A percentile compares a stretch with the other conserved stretches of the same genome.
Evolutionary conservation across 164 flowering plant species (phyloP).

Genomic region (Euptelea pleiosperma): DNA sequence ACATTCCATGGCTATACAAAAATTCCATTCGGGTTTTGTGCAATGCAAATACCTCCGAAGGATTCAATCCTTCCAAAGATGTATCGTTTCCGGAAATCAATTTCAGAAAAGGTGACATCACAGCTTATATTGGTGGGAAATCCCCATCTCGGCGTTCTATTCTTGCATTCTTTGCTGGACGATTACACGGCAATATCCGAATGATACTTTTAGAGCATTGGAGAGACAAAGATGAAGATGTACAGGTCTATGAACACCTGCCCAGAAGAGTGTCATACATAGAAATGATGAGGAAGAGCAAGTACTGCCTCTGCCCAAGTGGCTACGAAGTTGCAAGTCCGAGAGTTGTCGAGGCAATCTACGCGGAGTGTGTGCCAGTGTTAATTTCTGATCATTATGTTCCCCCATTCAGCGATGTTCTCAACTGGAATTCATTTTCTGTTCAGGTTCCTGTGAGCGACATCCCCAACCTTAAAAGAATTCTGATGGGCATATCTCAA

Average conservation of each 20-base stretch:
- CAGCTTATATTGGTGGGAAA: neutral
- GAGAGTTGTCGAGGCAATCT: constrained; percentile 3
- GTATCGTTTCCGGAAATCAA: constrained; percentile 17
- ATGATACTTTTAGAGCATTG: no score
- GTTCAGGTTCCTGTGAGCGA: no score
- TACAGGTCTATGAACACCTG: no score
- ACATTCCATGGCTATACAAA: constrained; percentile 7
- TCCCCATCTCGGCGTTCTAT: neutral
- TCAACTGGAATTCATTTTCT: no score
- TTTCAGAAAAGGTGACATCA: constrained; percentile 3
- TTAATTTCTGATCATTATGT: no score
- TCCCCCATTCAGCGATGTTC: no score
- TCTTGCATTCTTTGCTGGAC: constrained; percentile 14
- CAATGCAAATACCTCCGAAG: constrained; percentile 18
- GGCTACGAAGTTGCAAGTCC: constrained; percentile 13
- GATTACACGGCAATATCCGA: constrained; percentile 11
- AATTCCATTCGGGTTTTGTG: constrained; percentile 16
- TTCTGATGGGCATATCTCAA: no score
- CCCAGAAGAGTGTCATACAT: no score
- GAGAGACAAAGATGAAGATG: no score
- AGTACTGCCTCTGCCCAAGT: constrained; percentile 10
- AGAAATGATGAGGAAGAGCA: constrained; percentile 8
- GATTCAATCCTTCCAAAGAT: constrained; percentile 11
- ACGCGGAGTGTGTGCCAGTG: no score
- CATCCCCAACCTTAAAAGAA: no score